phyloP scores from a whole-genome alignment of 805 yeast genomes.

The Cyberlindnera bimundalis region DNA sequence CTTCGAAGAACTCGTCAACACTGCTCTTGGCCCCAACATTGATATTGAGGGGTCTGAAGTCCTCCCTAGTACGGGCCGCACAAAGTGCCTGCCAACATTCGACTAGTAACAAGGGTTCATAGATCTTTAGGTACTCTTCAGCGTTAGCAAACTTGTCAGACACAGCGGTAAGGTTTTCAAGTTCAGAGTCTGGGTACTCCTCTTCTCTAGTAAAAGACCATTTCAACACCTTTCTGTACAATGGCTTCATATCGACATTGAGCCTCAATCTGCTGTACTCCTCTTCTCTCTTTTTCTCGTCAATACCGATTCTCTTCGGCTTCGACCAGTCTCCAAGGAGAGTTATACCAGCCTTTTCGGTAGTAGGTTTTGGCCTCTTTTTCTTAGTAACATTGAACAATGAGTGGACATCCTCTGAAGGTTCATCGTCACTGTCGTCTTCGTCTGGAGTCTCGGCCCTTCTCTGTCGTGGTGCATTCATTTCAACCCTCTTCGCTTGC shows the following conservation, averaged over 20 bases:
- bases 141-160: slow-evolving; percentile 54
- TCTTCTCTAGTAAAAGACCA: slow-evolving; percentile 69
- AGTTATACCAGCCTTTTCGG: slow-evolving; percentile 29
- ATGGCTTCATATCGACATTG: slow-evolving; percentile 71
- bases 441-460: slow-evolving; percentile 6
- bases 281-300: slow-evolving; percentile 52
- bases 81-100: slow-evolving; percentile 94
- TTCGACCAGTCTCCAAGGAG: slow-evolving; percentile 30
- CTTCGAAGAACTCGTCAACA: slow-evolving; percentile 84
- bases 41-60: slow-evolving; percentile 56
- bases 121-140: slow-evolving; percentile 61
- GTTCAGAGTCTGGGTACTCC: slow-evolving; percentile 57
- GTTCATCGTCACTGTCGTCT: slow-evolving; percentile 29
- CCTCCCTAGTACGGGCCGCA: slow-evolving; percentile 60
- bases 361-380: slow-evolving; percentile 20
- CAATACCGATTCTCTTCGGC: slow-evolving; percentile 30
- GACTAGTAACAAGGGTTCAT: slow-evolving; percentile 76
- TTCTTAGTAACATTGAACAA: slow-evolving; percentile 19
- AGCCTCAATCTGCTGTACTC: slow-evolving; percentile 76
- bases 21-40: slow-evolving; percentile 76
- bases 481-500: slow-evolving; percentile 16
- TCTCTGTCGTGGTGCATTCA: slow-evolving; percentile 42
- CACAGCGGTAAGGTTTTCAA: slow-evolving; percentile 34
- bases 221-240: slow-evolving; percentile 61
- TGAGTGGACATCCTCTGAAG: slow-evolving; percentile 25